A percentile compares a stretch with the other conserved stretches of the same genome.
phyloP scores from a whole-genome alignment of 176 grass and related monocot species.

The Oryza meyeriana region DNA sequence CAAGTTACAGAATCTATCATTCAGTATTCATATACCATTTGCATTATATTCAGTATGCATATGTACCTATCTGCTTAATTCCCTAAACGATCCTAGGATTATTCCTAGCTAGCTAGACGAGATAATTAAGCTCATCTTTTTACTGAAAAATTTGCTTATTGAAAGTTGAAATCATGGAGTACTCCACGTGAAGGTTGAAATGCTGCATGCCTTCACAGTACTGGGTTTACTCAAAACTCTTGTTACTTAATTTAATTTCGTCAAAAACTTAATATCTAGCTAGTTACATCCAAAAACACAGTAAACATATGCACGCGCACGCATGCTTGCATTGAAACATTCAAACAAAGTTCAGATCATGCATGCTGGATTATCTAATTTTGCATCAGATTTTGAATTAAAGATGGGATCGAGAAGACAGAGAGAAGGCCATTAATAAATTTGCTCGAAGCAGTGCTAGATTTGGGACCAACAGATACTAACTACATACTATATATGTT shows the following conservation, averaged over 20 bases:
- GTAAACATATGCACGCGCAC: background rate
- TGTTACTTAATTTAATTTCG: background rate
- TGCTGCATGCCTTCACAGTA: background rate
- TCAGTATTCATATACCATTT: background rate
- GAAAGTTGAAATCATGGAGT: background rate
- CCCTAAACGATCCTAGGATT: no score
- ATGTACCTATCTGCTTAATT: background rate
- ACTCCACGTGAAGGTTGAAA: background rate
- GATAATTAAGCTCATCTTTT: background rate
- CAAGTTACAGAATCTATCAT: no score
- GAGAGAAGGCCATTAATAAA: background rate
- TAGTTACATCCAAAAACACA: background rate
- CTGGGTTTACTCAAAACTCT: background rate
- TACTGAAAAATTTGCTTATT: background rate
- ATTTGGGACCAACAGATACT: slow-evolving; percentile 9
- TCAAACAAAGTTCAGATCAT: background rate
- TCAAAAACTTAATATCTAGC: background rate
- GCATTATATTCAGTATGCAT: background rate
- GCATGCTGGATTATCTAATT: background rate
- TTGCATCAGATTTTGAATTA: background rate
- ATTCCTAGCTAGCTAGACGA: no score
- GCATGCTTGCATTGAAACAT: background rate
- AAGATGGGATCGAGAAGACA: background rate
- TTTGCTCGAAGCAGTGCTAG: background rate
- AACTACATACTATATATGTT: background rate